Conservation (phyloP, 176 grass and related monocot genomes). For the Rhipidocladum racemiflorum region DNA sequence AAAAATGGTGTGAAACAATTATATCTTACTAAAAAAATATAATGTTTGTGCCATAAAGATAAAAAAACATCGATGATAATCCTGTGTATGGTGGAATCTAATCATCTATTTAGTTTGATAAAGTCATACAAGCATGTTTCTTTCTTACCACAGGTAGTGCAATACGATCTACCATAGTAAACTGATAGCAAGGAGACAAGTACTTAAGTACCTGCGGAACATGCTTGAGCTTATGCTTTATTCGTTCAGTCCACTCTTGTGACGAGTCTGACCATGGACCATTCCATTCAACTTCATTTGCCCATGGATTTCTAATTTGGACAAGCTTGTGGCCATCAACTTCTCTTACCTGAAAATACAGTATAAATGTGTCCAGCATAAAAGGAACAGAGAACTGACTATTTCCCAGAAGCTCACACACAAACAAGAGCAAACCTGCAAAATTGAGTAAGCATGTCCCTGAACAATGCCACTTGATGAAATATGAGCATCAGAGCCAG, state of each 20-base stretch:
- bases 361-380: slow-evolving; percentile 13
- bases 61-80: background rate
- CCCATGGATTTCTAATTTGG: slow-evolving; percentile 99
- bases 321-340: slow-evolving; percentile 97
- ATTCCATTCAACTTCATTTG: slow-evolving; percentile 99
- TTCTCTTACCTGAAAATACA: slow-evolving; percentile 81
- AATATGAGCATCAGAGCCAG: slow-evolving; percentile 89
- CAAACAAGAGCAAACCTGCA: slow-evolving; percentile 67
- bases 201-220: slow-evolving; percentile 79
- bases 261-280: slow-evolving; percentile 95
- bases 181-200: slow-evolving; percentile 11
- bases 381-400: background rate
- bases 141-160: background rate
- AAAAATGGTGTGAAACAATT: background rate
- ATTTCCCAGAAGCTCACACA: background rate
- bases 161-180: slow-evolving; percentile 2
- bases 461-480: slow-evolving; percentile 99
- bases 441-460: slow-evolving; percentile 98
- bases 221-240: slow-evolving; percentile 99
- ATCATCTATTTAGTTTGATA: background rate
- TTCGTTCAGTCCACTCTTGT: slow-evolving; percentile 92
- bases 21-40: background rate
- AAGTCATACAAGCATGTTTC: background rate
- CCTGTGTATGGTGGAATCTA: background rate
- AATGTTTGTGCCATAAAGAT: background rate